These are phyloP conservation scores for Arthrobotrys sphaeroides DNA, from an alignment of 2,329 filamentous ascomycete species.

Conservation along the genomic window DNA sequence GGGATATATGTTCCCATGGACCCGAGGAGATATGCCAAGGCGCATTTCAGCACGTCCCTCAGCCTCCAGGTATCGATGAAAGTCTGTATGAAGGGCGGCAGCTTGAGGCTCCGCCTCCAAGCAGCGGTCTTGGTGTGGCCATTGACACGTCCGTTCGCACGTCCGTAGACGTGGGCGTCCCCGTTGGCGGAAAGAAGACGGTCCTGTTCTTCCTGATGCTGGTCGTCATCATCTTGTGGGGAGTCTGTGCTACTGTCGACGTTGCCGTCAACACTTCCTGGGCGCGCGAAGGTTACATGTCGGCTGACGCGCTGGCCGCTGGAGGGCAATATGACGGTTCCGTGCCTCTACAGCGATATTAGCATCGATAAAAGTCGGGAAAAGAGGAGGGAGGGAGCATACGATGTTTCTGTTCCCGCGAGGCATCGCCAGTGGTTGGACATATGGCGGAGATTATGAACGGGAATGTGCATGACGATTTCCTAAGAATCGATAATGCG, in stretches of 20 bases:
- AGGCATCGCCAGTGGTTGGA: constrained; percentile 31
- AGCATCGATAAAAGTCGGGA: constrained; percentile 4
- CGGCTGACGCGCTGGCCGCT: constrained; percentile 71
- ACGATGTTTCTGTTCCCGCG: constrained; percentile 42
- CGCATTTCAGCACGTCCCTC: constrained; percentile 72
- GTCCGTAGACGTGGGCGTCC: not conserved
- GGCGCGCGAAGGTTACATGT: constrained; percentile 67
- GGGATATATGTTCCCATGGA: constrained; percentile 71
- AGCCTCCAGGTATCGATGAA: constrained; percentile 64
- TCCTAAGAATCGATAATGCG: constrained; percentile 17
- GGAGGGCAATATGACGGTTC: constrained; percentile 70
- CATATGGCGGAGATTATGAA: constrained; percentile 13
- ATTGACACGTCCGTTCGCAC: not conserved
- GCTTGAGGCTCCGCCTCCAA: constrained; percentile 57
- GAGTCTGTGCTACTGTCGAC: constrained; percentile 56
- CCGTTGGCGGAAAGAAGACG: constrained; percentile 21
- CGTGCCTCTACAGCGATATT: constrained; percentile 60
- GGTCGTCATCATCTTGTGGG: constrained; percentile 19
- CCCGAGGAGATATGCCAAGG: constrained; percentile 72
- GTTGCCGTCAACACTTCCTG: constrained; percentile 58
- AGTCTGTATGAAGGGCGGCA: constrained; percentile 62
- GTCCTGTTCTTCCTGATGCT: constrained; percentile 33
- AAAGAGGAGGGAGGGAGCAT: constrained; percentile 6
- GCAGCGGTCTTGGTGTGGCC: constrained; percentile 24
- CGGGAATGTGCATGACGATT: not conserved